Base-by-base conservation (phyloP, 805 yeast species). In the baker's yeast (Saccharomyces cerevisiae) region DNA sequence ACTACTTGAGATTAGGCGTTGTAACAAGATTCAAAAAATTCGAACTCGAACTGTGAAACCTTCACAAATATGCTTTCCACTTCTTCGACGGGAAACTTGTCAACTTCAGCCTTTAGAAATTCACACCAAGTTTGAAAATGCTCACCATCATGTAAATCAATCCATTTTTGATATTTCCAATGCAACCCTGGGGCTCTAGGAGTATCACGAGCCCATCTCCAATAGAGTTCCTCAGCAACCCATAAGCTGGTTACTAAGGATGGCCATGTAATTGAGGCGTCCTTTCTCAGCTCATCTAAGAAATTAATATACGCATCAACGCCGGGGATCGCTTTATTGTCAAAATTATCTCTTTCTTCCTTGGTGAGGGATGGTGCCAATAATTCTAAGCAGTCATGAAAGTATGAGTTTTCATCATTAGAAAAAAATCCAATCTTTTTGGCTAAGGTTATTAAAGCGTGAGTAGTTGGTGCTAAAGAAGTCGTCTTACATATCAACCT, bases 351-450 rank as follows among this genome's bases (percentile, higher is more conserved):
- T 30, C 59, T 54, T 22, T 59, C 67, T 9, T 53, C 51, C 13
- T 41, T 46, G 4, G 53, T 51, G 4, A 61, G 55, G 3, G 56
- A 22, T 8, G 59, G 60, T 22, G 50, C 49, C 27, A 68, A 56
- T 13, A 74, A 57, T 14, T 63, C 56, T 46, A 69, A 56, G 27
- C 70, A 68, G 41, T 73, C 71, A 13, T 59, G 59, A 56, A 79
- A 80, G 57, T 80, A 80, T 48, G 72, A 72, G 59, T 79, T 78
- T 58, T 80, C 84, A 52, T 73, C 76, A 47, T 70, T 71, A 13
- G 77, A 70, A 36, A 80, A 67, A 57, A 78, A 77, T 1, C 83
- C 84, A 55, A 80, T 72, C 56, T 79, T 81, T 54, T 77, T 77
- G 1, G 79, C 77, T 28, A 80, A 56, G 0, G 64, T 63, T 26